phyloP scores from a whole-genome alignment of 2,329 filamentous ascomycete genomes.

The Dactylellina haptotyla region DNA sequence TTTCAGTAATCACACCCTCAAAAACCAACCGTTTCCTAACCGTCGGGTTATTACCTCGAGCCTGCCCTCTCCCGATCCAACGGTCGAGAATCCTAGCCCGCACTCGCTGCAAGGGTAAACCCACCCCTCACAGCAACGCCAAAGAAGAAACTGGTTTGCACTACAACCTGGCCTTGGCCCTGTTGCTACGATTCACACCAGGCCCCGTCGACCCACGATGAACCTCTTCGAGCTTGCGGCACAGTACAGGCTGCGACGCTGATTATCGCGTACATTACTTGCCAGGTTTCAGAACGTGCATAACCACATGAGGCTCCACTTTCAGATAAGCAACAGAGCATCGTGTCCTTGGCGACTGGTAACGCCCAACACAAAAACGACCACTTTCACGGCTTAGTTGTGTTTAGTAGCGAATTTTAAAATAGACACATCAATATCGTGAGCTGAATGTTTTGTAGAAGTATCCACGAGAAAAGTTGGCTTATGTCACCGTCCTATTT shows the following conservation, averaged over 20 bases:
- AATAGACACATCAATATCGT: background rate
- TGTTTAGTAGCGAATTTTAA: background rate
- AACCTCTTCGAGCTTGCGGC: background rate
- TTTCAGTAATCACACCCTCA: conserved; percentile 3
- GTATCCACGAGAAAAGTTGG: background rate
- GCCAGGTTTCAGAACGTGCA: conserved; percentile 33
- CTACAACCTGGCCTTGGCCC: background rate
- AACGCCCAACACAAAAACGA: conserved; percentile 36
- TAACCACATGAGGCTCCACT: conserved; percentile 45
- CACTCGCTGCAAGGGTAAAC: conserved; percentile 7
- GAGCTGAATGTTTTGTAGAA: too few species aligned
- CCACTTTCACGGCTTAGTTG: conserved; percentile 8
- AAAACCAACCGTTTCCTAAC: conserved; percentile 41
- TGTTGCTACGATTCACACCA: background rate
- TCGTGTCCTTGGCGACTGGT: conserved; percentile 18
- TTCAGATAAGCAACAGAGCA: conserved; percentile 14
- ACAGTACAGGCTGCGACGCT: conserved; percentile 5
- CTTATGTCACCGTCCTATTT: background rate
- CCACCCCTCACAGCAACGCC: conserved; percentile 2
- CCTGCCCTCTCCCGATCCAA: conserved; percentile 33
- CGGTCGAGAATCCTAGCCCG: conserved; percentile 9
- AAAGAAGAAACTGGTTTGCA: conserved; percentile 19
- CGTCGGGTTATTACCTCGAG: conserved; percentile 30
- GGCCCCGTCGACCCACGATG: too few species aligned
- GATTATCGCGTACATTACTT: background rate